Base-by-base conservation (phyloP, 2,329 filamentous ascomycete species). In the Coniochaeta sp. region DNA sequence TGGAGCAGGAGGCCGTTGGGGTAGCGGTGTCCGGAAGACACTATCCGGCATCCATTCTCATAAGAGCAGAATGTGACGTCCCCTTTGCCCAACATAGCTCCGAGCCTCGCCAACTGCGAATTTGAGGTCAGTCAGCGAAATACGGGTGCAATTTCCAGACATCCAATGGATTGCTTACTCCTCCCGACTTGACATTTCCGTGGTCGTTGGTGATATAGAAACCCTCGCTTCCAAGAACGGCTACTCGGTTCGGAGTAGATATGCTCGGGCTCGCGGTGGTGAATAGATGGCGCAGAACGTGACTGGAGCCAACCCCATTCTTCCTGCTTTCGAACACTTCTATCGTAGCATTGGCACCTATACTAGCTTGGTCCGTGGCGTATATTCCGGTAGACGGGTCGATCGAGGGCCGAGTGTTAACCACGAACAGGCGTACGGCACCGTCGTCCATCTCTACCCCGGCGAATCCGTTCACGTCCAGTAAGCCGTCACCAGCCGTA, bases 1-100 rank as follows among this genome's bases (percentile, higher is more conserved):
- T 59, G 60, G 30, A 32, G 19, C n/a, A 44, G 19, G 1, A 74
- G 63, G 0, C 73, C 72, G 47, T 75, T 75, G 34, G 73, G 72
- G 50, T 66, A 69, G 14, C 61, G 60, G 2, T 70, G 63, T 9
- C 68, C 65, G 1, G 50, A 30, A 0, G 63, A 64, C 0, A 68
- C 67, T 3, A 62, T 57, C 22, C 58, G 65, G 60, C 70, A 70
- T 14, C 64, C 69, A 0, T 12, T 34, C 4, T 24, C 34, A 16
- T 38, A 34, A 1, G 57, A 47, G 14, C 73, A 75, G 57, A 68
- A 68, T 0, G 66, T 63, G 0, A 73, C 64, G 54, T 74, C 67
- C 2, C 70, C 70, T 1, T 60, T 63, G 5, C 62, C 63, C 0
- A 73, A 6, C 4, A 73, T 38, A 0, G 66, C 58, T 0, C 66